phyloP scores from a whole-genome alignment of 2,329 filamentous ascomycete species.

The Colletotrichum simmondsii region DNA sequence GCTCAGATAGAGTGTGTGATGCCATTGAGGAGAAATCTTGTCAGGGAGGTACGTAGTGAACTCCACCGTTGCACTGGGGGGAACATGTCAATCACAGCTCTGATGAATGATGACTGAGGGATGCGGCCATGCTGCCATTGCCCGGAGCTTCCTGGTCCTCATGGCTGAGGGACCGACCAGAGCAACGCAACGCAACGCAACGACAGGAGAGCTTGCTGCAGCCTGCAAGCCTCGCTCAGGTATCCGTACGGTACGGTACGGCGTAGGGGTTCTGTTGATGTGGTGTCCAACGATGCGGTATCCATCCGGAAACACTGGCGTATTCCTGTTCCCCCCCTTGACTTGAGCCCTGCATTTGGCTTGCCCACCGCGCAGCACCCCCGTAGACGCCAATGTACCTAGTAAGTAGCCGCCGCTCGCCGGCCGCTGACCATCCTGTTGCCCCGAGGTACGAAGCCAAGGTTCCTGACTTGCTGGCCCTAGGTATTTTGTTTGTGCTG shows the following conservation, averaged over 20 bases:
- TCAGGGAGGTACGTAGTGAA: conserved; percentile 26
- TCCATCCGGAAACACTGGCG: conserved; percentile 9
- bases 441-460: neutral
- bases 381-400: conserved; percentile 10
- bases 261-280: neutral
- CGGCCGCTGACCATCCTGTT: conserved; percentile 1
- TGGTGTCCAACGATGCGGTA: neutral
- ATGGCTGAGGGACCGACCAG: neutral
- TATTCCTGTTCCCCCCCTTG: neutral
- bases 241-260: neutral
- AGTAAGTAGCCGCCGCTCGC: conserved; percentile 24
- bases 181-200: neutral
- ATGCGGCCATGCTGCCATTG: neutral
- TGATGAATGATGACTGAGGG: neutral
- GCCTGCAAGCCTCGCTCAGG: neutral
- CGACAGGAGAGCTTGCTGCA: neutral
- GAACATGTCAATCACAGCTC: conserved; percentile 4
- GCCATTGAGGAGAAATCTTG: conserved; percentile 21
- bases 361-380: neutral
- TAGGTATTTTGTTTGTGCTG: no score
- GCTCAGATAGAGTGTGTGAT: conserved; percentile 18
- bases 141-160: neutral
- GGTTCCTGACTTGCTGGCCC: neutral
- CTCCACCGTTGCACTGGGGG: conserved; percentile 17
- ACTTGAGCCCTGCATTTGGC: conserved; percentile 11